Evolutionary conservation across 768 basidiomycete genomes (phyloP).

Genomic region (Roridomyces roridus): DNA sequence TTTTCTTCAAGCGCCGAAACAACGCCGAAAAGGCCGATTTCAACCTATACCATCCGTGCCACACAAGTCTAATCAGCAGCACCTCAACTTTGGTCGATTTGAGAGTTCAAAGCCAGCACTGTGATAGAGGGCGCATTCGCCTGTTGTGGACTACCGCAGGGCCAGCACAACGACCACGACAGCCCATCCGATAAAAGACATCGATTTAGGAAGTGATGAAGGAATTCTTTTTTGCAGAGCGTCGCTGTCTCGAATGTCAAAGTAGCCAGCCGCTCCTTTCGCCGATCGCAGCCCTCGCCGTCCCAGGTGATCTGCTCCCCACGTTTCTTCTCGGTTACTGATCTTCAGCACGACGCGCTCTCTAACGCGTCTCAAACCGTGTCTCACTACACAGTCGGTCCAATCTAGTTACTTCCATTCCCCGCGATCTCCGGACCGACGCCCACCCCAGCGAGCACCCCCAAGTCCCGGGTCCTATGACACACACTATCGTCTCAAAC

Average conservation of each 20-base stretch:
- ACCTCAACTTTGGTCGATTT: too few relatives aligned
- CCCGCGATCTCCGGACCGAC: conserved; percentile 20
- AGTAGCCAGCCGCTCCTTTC: conserved; percentile 36
- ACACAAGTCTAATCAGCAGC: too few relatives aligned
- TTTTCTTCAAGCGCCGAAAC: not conserved
- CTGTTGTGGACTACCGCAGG: too few relatives aligned
- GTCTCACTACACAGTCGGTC: conserved; percentile 5
- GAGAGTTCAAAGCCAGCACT: too few relatives aligned
- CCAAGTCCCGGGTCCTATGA: not conserved
- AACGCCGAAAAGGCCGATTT: not conserved
- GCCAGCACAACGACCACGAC: too few relatives aligned
- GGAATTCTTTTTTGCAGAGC: too few relatives aligned
- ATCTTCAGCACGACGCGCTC: conserved; percentile 11
- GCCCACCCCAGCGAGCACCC: conserved; percentile 11
- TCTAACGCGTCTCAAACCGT: conserved; percentile 14
- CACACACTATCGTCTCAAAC: conserved; percentile 24
- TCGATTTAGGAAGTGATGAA: too few relatives aligned
- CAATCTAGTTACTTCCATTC: conserved; percentile 20
- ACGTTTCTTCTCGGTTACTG: not conserved
- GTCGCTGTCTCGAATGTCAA: too few relatives aligned
- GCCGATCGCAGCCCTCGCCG: too few relatives aligned
- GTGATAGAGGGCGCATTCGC: too few relatives aligned
- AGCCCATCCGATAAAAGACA: too few relatives aligned
- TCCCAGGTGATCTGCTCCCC: conserved; percentile 5
- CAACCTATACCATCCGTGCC: too few relatives aligned